Evolutionary conservation across 164 flowering plant genomes (phyloP), one percentile per base, ranked within the genome.

Genomic region (Litsea cubeba): DNA sequence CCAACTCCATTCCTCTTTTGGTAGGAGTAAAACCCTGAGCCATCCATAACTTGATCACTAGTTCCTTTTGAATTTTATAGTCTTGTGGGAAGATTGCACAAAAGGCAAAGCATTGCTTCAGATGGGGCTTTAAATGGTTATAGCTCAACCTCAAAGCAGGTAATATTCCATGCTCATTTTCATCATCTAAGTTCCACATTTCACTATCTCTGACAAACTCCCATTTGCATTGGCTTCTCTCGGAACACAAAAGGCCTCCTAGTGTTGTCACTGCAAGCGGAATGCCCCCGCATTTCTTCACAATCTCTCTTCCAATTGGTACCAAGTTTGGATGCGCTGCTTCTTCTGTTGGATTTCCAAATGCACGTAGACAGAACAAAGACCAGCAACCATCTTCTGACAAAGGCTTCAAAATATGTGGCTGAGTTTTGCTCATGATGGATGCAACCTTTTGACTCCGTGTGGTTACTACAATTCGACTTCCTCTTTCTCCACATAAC

Each of bases 391-490:
- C 66, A 17, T 70, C 26, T 23, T 58, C 62, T 0, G 69, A 6
- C 50, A 75, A 64, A 71, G 26, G 8, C 25, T 12, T 50, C 24
- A 75, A 50, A 10, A 1, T 8, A 5, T 46, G 11, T 0, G 25
- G 17, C 1, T 24, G 63, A 0, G 1, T 15, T 1, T 26, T 51
- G 12, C 60, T 50, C 69, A 75, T 62, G 18, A 64, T 54, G 1
- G 12, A 3, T 2, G 72, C 35, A 20, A 70, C 62, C 7, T 11
- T 26, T 20, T 1, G 5, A 23, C 2, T 35, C 11, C 73, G 15
- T 28, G 77, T 70, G 25, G 77, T 75, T 11, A 75, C 26, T 0
- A 75, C 12, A 20, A 75, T 62, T 22, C n/a, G 50, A 50, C 77
- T 75, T 0, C 49, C 73, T 62, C 26, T 49, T 2, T 2, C 26